Evolutionary conservation across 2,329 filamentous ascomycete species (phyloP), one percentile per base, ranked within the genome.

Genomic region (Trichoderma guizhouense): DNA sequence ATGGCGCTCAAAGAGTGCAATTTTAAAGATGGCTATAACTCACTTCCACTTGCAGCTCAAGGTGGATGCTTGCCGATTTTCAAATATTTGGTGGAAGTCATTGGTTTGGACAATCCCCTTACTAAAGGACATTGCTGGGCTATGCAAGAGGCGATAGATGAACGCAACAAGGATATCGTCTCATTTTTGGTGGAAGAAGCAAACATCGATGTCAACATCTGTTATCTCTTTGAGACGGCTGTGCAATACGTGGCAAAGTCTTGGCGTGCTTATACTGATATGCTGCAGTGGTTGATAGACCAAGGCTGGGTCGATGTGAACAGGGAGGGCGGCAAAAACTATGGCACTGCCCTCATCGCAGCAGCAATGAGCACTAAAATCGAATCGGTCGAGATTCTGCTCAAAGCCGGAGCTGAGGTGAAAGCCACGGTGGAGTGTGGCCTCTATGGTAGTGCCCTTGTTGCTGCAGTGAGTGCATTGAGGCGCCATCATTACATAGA

Each of bases 361-460:
- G 39, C 39, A n/a, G 18, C 36, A 26, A n/a, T n/a, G n/a, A n/a
- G n/a, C n/a, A n/a, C n/a, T n/a, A n/a, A n/a, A n/a, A n/a, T n/a
- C n/a, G n/a, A n/a, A n/a, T n/a, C n/a, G n/a, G n/a, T n/a, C n/a
- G 26, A 47, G 47, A 47, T 64, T 53, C 8, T 72, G 15, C 12
- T 72, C 11, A 28, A 70, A 3, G 66, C 57, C 3, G 71, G 66
- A 8, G 71, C 71, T 0, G 26, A 72, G 1, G 65, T 32, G 21
- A 70, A 70, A 21, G 39, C 39, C 3, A 1, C 18, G 0, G 39
- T 43, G 18, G 18, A 43, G 1, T n/a, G 18, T 43, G 39, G 39
- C 15, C 0, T 1, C 15, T n/a, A 26, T 24, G 65, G 28, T 0
- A 69, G 26, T 30, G 66, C 65, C 21, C 65, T 72, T 34, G 57